Conservation (phyloP, 495 filamentous ascomycete genomes). For the Cercophora sp. region DNA sequence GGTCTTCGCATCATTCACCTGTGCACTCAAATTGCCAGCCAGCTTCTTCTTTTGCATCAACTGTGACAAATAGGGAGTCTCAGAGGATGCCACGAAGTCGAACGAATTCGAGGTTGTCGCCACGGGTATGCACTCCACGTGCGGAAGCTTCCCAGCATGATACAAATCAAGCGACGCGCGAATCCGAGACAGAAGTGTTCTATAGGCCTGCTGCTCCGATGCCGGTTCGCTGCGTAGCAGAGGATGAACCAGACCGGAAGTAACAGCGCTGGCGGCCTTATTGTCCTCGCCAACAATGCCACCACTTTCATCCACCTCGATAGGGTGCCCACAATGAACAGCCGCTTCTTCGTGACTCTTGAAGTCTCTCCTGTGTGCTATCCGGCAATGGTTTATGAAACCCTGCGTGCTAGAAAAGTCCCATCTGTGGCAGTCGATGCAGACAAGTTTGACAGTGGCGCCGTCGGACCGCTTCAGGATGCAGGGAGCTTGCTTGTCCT, state of each 20-base stretch:
- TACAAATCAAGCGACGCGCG: constrained; percentile 44
- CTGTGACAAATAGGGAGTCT: constrained; percentile 72
- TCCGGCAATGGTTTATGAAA: constrained; percentile 97
- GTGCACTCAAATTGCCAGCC: constrained; percentile 56
- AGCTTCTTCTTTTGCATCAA: constrained; percentile 64
- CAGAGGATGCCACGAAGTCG: constrained; percentile 56
- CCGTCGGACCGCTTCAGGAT: constrained; percentile 52
- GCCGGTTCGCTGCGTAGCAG: constrained; percentile 57
- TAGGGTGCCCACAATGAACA: constrained; percentile 75
- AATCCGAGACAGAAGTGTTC: constrained; percentile 45
- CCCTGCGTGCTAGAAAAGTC: constrained; percentile 95
- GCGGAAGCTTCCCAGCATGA: constrained; percentile 42
- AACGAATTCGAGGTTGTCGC: constrained; percentile 17
- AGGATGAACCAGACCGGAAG: constrained; percentile 61
- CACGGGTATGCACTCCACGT: constrained; percentile 40
- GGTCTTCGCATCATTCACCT: constrained; percentile 56
- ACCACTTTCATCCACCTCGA: constrained; percentile 65
- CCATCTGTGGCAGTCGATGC: constrained; percentile 79
- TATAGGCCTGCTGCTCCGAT: constrained; percentile 51
- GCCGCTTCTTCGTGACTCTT: constrained; percentile 94
- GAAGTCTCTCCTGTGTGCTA: constrained; percentile 85
- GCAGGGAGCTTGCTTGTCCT: constrained; percentile 58
- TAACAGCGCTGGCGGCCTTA: constrained; percentile 28
- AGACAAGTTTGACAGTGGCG: constrained; percentile 70
- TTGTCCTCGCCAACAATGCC: constrained; percentile 51